phyloP scores from a whole-genome alignment of 2,329 filamentous ascomycete genomes.

The Apiospora phragmitis region DNA sequence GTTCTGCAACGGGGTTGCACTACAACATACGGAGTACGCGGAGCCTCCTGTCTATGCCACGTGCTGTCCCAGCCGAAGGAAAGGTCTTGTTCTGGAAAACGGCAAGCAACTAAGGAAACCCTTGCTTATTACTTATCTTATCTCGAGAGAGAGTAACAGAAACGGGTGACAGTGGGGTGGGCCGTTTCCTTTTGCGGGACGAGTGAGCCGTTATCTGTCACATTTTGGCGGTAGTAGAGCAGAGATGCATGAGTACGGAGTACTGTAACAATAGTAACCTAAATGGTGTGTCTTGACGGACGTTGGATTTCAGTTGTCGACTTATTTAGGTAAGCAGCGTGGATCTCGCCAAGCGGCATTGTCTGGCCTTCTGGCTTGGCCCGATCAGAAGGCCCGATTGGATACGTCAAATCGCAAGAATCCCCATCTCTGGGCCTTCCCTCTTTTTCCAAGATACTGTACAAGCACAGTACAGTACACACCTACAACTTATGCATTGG shows the following conservation, averaged over 20 bases:
- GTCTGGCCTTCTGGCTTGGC: background rate
- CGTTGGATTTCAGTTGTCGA: background rate
- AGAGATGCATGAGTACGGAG: background rate
- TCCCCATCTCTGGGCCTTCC: background rate
- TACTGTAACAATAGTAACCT: no score
- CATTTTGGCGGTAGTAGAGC: background rate
- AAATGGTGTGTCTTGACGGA: background rate
- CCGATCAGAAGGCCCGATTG: no score
- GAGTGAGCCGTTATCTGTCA: background rate
- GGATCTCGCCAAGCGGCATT: background rate
- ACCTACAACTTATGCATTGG: no score
- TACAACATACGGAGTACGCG: background rate
- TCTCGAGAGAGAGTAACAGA: no score
- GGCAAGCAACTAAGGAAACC: no score
- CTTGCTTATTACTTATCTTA: no score
- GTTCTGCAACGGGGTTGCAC: background rate
- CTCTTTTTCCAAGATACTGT: no score
- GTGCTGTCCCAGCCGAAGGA: background rate
- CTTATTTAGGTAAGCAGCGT: background rate
- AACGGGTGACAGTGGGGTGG: no score
- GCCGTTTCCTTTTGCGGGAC: background rate
- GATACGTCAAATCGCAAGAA: background rate
- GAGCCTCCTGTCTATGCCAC: background rate
- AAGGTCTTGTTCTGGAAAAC: background rate
- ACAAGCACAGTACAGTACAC: no score